Conservation (phyloP, 257 asterid species). For the Nicotiana obtusifolia region DNA sequence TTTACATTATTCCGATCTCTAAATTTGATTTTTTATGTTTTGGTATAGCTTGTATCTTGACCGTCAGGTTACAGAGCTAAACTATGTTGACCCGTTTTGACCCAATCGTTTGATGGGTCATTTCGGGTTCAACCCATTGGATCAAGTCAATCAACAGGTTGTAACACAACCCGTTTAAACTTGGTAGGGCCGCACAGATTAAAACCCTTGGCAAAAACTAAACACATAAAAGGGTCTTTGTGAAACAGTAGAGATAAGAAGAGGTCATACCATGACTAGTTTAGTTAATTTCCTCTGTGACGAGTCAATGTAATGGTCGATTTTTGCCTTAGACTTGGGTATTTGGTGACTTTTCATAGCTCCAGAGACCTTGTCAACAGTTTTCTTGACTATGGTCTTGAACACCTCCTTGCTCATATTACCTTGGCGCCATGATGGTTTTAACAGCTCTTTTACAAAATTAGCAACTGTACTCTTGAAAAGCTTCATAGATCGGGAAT, state of each 20-base stretch:
- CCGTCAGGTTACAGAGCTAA: not conserved
- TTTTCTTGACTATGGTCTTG: conserved; percentile 96
- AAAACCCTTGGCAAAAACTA: not conserved
- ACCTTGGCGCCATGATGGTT: conserved; percentile 99
- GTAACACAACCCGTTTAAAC: not conserved
- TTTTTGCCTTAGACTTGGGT: conserved; percentile 83
- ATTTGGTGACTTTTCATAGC: conserved; percentile 76
- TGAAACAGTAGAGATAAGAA: conserved; percentile 5
- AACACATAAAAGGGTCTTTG: not conserved
- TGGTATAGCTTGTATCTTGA: not conserved
- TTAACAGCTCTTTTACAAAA: conserved; percentile 88
- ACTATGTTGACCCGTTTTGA: not conserved
- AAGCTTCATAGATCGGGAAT: conserved; percentile 55
- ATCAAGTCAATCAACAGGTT: not conserved
- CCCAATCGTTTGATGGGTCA: not conserved
- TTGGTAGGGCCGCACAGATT: not conserved
- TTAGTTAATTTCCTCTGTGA: conserved; percentile 84
- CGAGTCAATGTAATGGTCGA: conserved; percentile 77
- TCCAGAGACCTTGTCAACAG: conserved; percentile 98
- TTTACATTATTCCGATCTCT: not conserved
- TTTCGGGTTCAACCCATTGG: not conserved
- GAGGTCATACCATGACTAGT: conserved; percentile 85
- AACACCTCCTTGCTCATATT: conserved; percentile 99
- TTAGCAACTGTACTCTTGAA: conserved; percentile 72
- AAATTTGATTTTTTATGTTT: not conserved